Percentiles rank a stretch among this genome's conserved stretches.
Evolutionary conservation across 331 rosid genomes (phyloP).

Genomic region (Pyracantha coccinea): DNA sequence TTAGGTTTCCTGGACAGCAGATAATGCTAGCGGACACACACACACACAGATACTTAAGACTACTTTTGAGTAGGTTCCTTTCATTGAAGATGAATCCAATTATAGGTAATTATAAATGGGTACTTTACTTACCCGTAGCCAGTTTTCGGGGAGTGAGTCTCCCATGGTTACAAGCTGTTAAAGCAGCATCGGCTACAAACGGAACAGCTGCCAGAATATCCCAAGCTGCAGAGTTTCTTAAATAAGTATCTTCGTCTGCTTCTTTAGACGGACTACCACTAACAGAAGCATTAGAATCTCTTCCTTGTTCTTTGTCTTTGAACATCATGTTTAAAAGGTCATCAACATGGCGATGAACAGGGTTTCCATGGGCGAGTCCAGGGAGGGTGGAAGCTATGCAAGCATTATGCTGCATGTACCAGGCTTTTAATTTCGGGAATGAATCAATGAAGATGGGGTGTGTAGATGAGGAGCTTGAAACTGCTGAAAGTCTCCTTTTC

Average conservation of each 20-base stretch:
- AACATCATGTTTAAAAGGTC: slow-evolving; percentile 8
- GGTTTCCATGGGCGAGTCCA: background rate
- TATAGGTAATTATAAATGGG: background rate
- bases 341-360: background rate
- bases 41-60: too few relatives aligned
- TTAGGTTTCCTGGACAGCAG: background rate
- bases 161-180: slow-evolving; percentile 14
- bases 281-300: background rate
- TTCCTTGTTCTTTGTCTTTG: slow-evolving; percentile 3
- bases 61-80: too few relatives aligned
- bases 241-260: background rate
- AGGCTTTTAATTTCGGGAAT: slow-evolving; percentile 11
- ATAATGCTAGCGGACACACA: background rate
- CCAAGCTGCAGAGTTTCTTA: slow-evolving; percentile 11
- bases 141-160: slow-evolving; percentile 15
- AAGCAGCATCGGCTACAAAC: slow-evolving; percentile 8
- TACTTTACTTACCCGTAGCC: slow-evolving; percentile 5
- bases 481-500: slow-evolving; percentile 3
- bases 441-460: slow-evolving; percentile 6
- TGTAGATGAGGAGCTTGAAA: slow-evolving; percentile 1
- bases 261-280: background rate
- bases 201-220: slow-evolving; percentile 18
- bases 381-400: slow-evolving; percentile 11
- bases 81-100: too few relatives aligned
- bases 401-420: slow-evolving; percentile 2